Percentiles rank a stretch among this genome's conserved stretches.
These are phyloP conservation scores for Agaricus sinodeliciosus DNA, from an alignment of 768 basidiomycete genomes.

Conservation along the genomic window DNA sequence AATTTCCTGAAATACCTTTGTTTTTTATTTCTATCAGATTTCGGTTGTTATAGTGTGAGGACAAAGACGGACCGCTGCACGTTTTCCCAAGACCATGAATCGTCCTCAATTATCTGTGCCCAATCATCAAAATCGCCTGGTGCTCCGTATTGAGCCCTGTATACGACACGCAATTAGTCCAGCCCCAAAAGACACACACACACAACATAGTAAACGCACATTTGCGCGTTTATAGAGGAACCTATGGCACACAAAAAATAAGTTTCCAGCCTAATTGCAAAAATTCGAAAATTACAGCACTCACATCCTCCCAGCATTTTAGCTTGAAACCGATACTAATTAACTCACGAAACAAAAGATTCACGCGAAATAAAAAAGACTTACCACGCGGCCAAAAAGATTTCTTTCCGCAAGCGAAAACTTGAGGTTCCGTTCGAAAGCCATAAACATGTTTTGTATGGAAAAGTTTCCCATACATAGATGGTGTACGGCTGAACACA, in stretches of 20 bases:
- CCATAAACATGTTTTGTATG: slow-evolving; percentile 39
- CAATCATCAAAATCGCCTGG: slow-evolving; percentile 71
- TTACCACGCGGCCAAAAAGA: slow-evolving; percentile 62
- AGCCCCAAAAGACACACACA: not conserved
- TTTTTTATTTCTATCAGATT: no score
- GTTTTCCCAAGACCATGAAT: slow-evolving; percentile 57
- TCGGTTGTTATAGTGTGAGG: slow-evolving; percentile 6
- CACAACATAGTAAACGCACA: slow-evolving; percentile 20
- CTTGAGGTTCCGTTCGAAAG: slow-evolving; percentile 51
- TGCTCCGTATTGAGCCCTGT: slow-evolving; percentile 58
- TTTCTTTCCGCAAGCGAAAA: slow-evolving; percentile 33
- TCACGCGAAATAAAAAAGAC: no score
- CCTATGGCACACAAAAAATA: slow-evolving; percentile 29
- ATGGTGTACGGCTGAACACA: slow-evolving; percentile 33
- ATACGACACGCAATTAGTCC: not conserved
- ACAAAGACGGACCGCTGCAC: slow-evolving; percentile 33
- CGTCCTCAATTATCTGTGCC: slow-evolving; percentile 45
- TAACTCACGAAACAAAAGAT: no score
- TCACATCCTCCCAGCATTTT: slow-evolving; percentile 66
- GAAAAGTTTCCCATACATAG: slow-evolving; percentile 33
- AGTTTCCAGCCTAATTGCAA: not conserved
- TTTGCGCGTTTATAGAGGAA: slow-evolving; percentile 61
- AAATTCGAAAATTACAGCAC: slow-evolving; percentile 16
- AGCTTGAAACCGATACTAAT: no score
- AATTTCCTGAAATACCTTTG: slow-evolving; percentile 64